Percentiles rank a stretch among this genome's conserved stretches.
Conservation (phyloP, 345 rosid genomes). For the Bruguiera parviflora region DNA sequence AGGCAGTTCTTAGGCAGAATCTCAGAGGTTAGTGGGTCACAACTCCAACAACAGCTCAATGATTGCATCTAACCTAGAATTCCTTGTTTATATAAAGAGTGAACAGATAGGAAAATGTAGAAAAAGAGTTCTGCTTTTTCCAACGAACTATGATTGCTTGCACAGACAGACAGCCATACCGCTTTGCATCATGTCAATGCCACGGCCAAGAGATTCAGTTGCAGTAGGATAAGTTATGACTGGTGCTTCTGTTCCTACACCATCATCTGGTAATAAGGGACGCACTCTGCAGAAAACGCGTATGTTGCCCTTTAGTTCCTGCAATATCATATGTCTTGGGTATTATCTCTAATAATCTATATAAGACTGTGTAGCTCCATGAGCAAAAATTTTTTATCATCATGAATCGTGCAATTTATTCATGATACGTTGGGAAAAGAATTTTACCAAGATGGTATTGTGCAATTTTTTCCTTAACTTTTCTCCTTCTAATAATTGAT, state of each 20-base stretch:
- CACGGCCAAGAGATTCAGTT: conserved; percentile 66
- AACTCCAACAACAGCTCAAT: no score
- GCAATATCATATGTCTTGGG: conserved; percentile 8
- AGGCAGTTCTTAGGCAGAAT: neutral
- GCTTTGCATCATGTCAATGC: conserved; percentile 71
- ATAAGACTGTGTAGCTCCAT: neutral
- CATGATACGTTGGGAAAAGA: neutral
- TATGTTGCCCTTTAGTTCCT: conserved; percentile 98
- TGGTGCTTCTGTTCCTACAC: conserved; percentile 45
- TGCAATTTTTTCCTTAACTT: conserved; percentile 73
- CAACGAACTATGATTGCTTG: neutral
- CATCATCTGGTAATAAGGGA: conserved; percentile 74
- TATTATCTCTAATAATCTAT: neutral
- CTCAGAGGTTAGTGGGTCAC: no score
- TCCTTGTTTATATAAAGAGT: no score
- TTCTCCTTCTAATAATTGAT: conserved; percentile 69
- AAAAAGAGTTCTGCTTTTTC: no score
- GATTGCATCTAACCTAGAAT: no score
- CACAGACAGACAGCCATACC: conserved; percentile 37
- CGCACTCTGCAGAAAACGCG: conserved; percentile 96
- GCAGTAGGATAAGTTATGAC: conserved; percentile 71
- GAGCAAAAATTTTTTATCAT: no score
- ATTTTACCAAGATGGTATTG: conserved; percentile 73
- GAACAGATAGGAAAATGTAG: no score
- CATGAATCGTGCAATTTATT: neutral